Percentiles rank a stretch among this genome's conserved stretches.
Conservation (phyloP, 306 rosid species). For the Glycine tomentella region DNA sequence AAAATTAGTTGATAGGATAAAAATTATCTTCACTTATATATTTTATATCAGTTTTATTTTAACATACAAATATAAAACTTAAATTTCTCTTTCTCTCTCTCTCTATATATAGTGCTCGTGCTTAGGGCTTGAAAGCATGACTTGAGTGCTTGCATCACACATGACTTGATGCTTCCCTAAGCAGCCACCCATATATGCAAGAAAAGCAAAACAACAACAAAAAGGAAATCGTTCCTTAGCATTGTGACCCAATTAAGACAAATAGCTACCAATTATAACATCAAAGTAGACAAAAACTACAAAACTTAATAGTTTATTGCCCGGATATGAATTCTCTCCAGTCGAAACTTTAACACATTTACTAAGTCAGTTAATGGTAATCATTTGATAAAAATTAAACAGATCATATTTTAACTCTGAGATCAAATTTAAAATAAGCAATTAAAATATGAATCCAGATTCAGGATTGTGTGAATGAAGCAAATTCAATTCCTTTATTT, state of each 20-base stretch:
- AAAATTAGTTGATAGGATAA: too few relatives aligned
- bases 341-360: too few relatives aligned
- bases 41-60: too few relatives aligned
- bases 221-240: constrained; percentile 26
- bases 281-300: constrained; percentile 50
- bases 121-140: constrained; percentile 25
- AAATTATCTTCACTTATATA: too few relatives aligned
- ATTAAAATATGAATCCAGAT: not conserved
- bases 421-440: too few relatives aligned
- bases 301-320: constrained; percentile 8
- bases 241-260: constrained; percentile 52
- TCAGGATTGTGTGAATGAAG: not conserved
- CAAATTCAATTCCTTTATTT: constrained; percentile 1
- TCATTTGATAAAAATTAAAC: constrained; percentile 48
- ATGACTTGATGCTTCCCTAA: constrained; percentile 68
- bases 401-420: constrained; percentile 35
- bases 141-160: constrained; percentile 73
- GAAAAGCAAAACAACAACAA: not conserved
- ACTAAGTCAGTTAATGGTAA: too few relatives aligned
- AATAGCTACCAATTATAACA: constrained; percentile 52
- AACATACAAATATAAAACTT: too few relatives aligned
- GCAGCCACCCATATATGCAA: constrained; percentile 58
- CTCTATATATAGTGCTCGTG: not conserved
- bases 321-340: too few relatives aligned
- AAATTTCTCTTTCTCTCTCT: too few relatives aligned